Percentiles rank a stretch among this genome's conserved stretches.
Evolutionary conservation across 2,329 filamentous ascomycete genomes (phyloP).

Genomic region (Alternaria gansuensis): DNA sequence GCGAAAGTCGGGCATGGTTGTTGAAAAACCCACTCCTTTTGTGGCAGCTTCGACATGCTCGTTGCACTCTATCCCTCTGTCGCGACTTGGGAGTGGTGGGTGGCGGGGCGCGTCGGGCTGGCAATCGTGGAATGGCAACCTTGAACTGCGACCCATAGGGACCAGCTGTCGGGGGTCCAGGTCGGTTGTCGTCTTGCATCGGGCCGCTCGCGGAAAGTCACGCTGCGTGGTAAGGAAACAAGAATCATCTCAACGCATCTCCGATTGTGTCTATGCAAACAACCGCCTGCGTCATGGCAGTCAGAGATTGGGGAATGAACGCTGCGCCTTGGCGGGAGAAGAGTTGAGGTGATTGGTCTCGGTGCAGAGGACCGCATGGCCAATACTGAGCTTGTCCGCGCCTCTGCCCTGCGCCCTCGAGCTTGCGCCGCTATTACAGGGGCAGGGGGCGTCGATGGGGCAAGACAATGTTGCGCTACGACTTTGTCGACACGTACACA

Average conservation of each 20-base stretch:
- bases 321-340: slow-evolving; percentile 5
- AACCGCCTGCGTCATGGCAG: slow-evolving; percentile 13
- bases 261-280: neutral
- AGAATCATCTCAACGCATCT: slow-evolving; percentile 6
- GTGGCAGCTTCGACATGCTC: slow-evolving; percentile 28
- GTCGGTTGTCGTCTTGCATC: slow-evolving; percentile 17
- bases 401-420: neutral
- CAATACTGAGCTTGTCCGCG: slow-evolving; percentile 5
- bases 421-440: slow-evolving; percentile 1
- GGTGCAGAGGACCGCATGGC: slow-evolving; percentile 5
- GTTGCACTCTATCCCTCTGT: slow-evolving; percentile 17
- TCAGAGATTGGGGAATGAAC: neutral
- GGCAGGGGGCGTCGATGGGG: neutral
- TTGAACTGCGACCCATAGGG: slow-evolving; percentile 13
- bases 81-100: slow-evolving; percentile 14
- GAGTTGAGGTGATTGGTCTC: slow-evolving; percentile 13
- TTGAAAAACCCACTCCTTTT: slow-evolving; percentile 25
- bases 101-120: slow-evolving; percentile 16
- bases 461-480: neutral
- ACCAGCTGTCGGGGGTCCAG: neutral
- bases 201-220: slow-evolving; percentile 10
- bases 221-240: slow-evolving; percentile 2
- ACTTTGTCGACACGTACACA: neutral
- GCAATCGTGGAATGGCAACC: slow-evolving; percentile 20
- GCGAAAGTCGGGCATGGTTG: neutral